Percentiles rank a stretch among this genome's conserved stretches.
Evolutionary conservation across 2,329 filamentous ascomycete species (phyloP).

Genomic region (Orbilia quercus): DNA sequence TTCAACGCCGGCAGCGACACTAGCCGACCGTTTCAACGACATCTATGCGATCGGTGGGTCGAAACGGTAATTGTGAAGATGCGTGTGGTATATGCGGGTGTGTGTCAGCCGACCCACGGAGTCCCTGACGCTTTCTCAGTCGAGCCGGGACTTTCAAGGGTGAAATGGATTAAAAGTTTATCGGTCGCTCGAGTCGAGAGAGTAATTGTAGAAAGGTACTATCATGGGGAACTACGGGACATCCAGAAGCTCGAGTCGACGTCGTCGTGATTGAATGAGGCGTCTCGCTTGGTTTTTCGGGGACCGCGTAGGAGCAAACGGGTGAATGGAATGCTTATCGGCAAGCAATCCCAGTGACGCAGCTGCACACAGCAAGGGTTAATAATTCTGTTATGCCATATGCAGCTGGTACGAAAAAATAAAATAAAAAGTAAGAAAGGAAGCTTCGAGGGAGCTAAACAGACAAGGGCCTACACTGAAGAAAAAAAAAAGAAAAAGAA

Average conservation of each 20-base stretch:
- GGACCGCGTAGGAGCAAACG: not conserved
- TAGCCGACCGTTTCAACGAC: constrained; percentile 55
- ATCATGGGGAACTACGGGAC: constrained; percentile 21
- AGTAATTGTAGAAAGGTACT: constrained; percentile 4
- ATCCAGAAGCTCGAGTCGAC: constrained; percentile 22
- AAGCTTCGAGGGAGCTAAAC: not conserved
- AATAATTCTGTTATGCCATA: constrained; percentile 17
- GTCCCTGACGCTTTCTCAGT: not conserved
- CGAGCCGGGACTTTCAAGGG: not conserved
- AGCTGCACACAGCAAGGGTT: constrained; percentile 19
- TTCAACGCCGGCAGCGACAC: constrained; percentile 29
- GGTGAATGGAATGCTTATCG: constrained; percentile 11
- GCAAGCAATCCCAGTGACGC: constrained; percentile 4
- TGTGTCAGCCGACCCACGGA: constrained; percentile 28
- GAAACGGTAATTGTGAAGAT: not conserved
- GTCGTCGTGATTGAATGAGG: constrained; percentile 15
- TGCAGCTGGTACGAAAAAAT: not conserved
- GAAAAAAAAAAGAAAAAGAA: not conserved
- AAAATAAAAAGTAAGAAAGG: constrained; percentile 5
- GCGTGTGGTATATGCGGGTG: not conserved
- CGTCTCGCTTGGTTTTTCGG: constrained; percentile 1
- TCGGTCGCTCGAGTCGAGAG: constrained; percentile 27
- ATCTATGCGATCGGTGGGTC: constrained; percentile 2
- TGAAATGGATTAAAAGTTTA: constrained; percentile 15
- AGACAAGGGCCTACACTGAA: not conserved